Evolutionary conservation across 2,329 filamentous ascomycete genomes (phyloP), one percentile per base, ranked within the genome.

Genomic region (Colletotrichum eremochloae): DNA sequence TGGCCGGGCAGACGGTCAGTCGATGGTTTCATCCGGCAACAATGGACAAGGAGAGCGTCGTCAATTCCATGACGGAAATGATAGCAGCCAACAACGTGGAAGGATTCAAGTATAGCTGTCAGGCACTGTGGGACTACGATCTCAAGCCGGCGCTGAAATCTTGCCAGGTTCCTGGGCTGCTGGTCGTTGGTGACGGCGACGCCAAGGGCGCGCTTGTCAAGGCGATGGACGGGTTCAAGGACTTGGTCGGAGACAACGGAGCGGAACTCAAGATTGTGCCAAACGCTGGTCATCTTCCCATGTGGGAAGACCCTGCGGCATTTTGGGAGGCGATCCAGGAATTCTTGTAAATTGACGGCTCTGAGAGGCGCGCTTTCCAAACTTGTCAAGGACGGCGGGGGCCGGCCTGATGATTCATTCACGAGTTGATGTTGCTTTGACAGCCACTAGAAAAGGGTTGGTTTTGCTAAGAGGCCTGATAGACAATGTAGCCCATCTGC

Each of bases 211-310:
- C 92, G 1, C 78, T 97, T 65, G 93, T 93, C 0, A 91, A 91
- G 83, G 92, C 92, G 5, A 97, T 97, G 94, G 90, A 92, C 66
- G 90, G 90, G 18, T 94, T 95, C 87, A 89, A 86, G 67, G 85
- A 81, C 0, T 79, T 83, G 24, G 80, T 94, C 53, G 91, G 92
- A 0, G 80, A 83, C 12, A 79, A 81, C 0, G 89, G 87, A 0
- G 87, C 87, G 0, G 86, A 89, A 71, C 86, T 95, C 75, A 89
- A 87, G 79, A 81, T 93, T 69, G 88, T 97, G 12, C 88, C 93
- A 0, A 84, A 87, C 11, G 90, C 94, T 0, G 94, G 94, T 0
- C 94, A 97, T 83, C 81, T 97, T 77, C 94, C 94, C 0, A 97
- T 97, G 93, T 91, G 91, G 60, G 94, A 97, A 82, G 88, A 90